phyloP scores from a whole-genome alignment of 2,329 filamentous ascomycete genomes.

The Hirsutella minnesotensis region DNA sequence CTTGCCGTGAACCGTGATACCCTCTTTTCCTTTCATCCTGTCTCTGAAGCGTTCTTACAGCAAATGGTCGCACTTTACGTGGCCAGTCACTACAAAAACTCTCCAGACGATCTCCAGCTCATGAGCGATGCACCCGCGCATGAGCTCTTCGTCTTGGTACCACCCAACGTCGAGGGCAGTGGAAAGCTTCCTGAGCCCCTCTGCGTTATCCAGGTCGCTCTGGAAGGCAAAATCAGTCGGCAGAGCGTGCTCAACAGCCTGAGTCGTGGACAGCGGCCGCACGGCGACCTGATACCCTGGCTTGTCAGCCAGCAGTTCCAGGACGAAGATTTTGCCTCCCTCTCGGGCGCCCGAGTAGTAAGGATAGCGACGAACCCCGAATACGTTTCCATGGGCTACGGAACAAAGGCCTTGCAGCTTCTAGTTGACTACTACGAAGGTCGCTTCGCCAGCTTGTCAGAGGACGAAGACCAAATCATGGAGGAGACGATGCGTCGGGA shows the following conservation, averaged over 20 bases:
- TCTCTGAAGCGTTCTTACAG: slow-evolving; percentile 93
- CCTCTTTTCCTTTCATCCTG: slow-evolving; percentile 93
- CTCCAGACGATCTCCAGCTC: slow-evolving; percentile 92
- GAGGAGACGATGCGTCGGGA: slow-evolving; percentile 63
- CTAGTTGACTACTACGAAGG: slow-evolving; percentile 90
- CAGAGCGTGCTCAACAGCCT: slow-evolving; percentile 86
- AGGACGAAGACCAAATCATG: slow-evolving; percentile 43
- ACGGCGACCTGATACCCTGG: slow-evolving; percentile 94
- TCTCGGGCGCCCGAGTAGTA: slow-evolving; percentile 86
- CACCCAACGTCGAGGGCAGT: slow-evolving; percentile 66
- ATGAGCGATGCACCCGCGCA: slow-evolving; percentile 98
- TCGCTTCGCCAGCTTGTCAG: slow-evolving; percentile 75
- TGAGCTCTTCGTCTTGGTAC: slow-evolving; percentile 87
- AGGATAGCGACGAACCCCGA: slow-evolving; percentile 95
- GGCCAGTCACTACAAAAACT: slow-evolving; percentile 95
- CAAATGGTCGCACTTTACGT: slow-evolving; percentile 98
- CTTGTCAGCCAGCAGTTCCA: slow-evolving; percentile 96
- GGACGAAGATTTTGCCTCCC: slow-evolving; percentile 86
- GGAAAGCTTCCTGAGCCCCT: slow-evolving; percentile 81
- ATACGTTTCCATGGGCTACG: slow-evolving; percentile 87
- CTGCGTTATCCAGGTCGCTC: slow-evolving; percentile 84
- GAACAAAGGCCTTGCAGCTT: slow-evolving; percentile 75
- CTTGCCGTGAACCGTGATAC: slow-evolving; percentile 94
- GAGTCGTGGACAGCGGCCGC: slow-evolving; percentile 76
- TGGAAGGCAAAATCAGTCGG: slow-evolving; percentile 90